Conservation (phyloP, 441 rosid genomes). For the Erodium moschatum region DNA sequence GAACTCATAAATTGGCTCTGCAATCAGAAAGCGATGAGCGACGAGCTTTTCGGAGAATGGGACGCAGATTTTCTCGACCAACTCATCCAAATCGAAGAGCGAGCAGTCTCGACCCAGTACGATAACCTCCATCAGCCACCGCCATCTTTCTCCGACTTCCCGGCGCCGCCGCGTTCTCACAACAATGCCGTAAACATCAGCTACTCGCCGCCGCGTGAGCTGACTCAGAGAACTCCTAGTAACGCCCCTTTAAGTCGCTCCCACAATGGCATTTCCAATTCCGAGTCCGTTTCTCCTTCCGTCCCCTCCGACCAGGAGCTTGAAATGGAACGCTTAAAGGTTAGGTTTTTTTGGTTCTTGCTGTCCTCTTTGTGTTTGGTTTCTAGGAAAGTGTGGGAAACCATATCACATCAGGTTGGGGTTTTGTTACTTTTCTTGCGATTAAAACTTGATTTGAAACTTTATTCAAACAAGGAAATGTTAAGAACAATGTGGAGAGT, state of each 20-base stretch:
- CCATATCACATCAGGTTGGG: not conserved
- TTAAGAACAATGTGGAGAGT: not conserved
- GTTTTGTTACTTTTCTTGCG: not conserved
- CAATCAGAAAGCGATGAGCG: slow-evolving; percentile 18
- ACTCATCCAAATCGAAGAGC: slow-evolving; percentile 37
- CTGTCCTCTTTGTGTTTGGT: slow-evolving; percentile 6
- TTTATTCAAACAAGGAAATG: not conserved
- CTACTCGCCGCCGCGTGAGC: slow-evolving; percentile 73
- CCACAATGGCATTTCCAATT: not conserved
- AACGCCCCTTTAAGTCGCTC: not conserved
- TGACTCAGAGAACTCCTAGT: slow-evolving; percentile 44
- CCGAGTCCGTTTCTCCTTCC: slow-evolving; percentile 4
- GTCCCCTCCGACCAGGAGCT: slow-evolving; percentile 33
- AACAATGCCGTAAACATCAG: slow-evolving; percentile 15
- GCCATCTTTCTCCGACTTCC: too few species aligned
- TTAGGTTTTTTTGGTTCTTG: slow-evolving; percentile 20
- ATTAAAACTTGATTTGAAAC: not conserved
- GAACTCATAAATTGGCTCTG: not conserved
- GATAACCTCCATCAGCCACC: slow-evolving; percentile 11
- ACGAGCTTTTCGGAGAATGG: slow-evolving; percentile 46
- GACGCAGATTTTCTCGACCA: slow-evolving; percentile 42
- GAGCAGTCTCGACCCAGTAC: slow-evolving; percentile 22
- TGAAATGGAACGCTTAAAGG: slow-evolving; percentile 57
- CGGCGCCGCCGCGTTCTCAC: slow-evolving; percentile 19
- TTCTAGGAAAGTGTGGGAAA: not conserved